These are phyloP conservation scores for Daldinia vernicosa DNA, from an alignment of 495 filamentous ascomycete species.

Conservation along the genomic window DNA sequence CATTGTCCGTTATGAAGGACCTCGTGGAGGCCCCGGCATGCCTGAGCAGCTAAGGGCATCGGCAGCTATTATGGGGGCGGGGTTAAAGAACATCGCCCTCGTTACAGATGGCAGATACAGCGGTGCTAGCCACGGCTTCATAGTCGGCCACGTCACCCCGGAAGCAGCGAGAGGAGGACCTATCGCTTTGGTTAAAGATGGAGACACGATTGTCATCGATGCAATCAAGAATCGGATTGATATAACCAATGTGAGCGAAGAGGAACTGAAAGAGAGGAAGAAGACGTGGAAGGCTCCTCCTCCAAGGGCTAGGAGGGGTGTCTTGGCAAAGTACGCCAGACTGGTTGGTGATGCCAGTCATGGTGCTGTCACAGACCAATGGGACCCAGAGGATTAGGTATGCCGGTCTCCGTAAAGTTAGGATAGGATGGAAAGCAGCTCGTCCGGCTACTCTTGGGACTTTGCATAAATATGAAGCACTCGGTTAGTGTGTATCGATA, in stretches of 20 bases:
- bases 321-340: slow-evolving; percentile 87
- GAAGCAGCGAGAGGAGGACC: slow-evolving; percentile 87
- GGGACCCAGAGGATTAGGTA: slow-evolving; percentile 24
- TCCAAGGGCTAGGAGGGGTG: slow-evolving; percentile 81
- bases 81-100: slow-evolving; percentile 85
- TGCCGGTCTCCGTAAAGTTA: not conserved
- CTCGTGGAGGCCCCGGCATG: slow-evolving; percentile 96
- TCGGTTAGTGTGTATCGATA: not conserved
- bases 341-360: slow-evolving; percentile 65
- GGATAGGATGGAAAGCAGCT: not conserved
- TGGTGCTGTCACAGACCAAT: slow-evolving; percentile 63
- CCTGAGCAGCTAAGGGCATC: slow-evolving; percentile 94
- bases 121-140: slow-evolving; percentile 93
- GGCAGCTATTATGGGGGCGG: slow-evolving; percentile 92
- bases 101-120: slow-evolving; percentile 94
- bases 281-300: slow-evolving; percentile 77
- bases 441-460: not conserved
- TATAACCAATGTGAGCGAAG: slow-evolving; percentile 66
- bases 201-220: slow-evolving; percentile 87
- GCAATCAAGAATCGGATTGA: slow-evolving; percentile 82
- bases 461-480: not conserved
- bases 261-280: slow-evolving; percentile 74
- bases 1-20: slow-evolving; percentile 94
- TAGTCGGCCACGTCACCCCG: slow-evolving; percentile 89
- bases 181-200: slow-evolving; percentile 80